Evolutionary conservation across 371 early-diverging fungal species (phyloP), one percentile per base, ranked within the genome.

Genomic region (Rhizomucor miehei): DNA sequence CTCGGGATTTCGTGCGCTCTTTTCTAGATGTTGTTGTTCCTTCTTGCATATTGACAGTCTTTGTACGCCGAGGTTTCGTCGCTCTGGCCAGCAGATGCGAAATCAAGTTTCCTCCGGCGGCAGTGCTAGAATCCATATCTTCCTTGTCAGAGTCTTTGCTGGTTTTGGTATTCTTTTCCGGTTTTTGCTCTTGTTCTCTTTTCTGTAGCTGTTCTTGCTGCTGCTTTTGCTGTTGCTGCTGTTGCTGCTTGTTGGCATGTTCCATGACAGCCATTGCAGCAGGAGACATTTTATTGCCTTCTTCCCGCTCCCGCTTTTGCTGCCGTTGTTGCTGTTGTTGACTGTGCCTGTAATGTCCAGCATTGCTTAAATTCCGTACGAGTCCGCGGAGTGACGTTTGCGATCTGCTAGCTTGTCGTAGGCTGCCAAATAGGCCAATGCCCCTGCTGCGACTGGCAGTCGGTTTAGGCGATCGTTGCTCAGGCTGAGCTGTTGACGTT

Each of bases 181-280:
- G 21, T 19, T 48, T 14, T 34, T 34, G 19, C 1, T 34, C 10
- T 10, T 13, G 19, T 24, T 11, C 24, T 24, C 23, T n/a, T 41
- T 20, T 25, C 29, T 12, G n/a, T n/a, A n/a, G n/a, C n/a, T n/a
- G n/a, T n/a, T n/a, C n/a, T 20, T 51, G 41, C 51, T 49, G 4
- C 45, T 24, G 51, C n/a, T 36, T 8, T 52, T 46, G 20, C 21
- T 41, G 21, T 37, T 16, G 40, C 24, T 29, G 19, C 19, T 37
- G 21, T 53, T 21, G 44, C 34, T 39, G 14, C 24, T 55, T 16
- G 24, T 47, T 29, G 29, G 29, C 49, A 53, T 63, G 63, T n/a
- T 63, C 51, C 54, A 63, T 55, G 0, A 58, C 63, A 5, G 63
- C 63, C 59, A 54, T 50, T 5, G 63, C 63, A 17, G 63, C 63